Evolutionary conservation across 108 stramenopile species (phyloP).

Genomic region (Hondaea fermentalgiana): DNA sequence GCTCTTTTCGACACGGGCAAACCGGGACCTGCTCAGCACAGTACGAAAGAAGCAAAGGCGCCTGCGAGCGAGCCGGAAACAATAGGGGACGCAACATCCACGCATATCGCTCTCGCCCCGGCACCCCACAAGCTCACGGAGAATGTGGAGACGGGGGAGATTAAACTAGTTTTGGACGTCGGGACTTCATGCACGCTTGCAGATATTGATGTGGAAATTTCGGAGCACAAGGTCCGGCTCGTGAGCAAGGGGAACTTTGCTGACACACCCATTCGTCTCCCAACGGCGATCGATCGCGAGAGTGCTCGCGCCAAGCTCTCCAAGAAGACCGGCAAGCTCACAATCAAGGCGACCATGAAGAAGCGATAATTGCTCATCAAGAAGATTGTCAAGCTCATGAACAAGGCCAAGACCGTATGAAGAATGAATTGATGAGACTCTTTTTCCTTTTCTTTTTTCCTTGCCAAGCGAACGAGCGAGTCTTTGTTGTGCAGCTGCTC

Average conservation of each 20-base stretch:
- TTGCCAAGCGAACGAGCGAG: not conserved
- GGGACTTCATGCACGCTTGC: not conserved
- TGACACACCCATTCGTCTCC: not conserved
- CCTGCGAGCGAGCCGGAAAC: not conserved
- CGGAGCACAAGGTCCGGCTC: not conserved
- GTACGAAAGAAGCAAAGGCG: no score
- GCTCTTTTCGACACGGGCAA: not conserved
- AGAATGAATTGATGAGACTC: not conserved
- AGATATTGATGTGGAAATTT: not conserved
- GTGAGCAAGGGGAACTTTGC: not conserved
- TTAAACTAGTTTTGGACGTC: not conserved
- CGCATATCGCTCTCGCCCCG: not conserved
- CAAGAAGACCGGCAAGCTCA: slow-evolving; percentile 15
- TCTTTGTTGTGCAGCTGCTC: not conserved
- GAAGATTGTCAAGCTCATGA: no score
- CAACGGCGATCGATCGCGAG: not conserved
- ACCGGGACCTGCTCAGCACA: no score
- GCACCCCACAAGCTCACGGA: not conserved
- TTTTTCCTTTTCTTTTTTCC: not conserved
- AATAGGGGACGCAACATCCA: not conserved
- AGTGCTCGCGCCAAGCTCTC: not conserved
- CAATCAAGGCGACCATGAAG: not conserved
- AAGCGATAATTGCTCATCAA: not conserved
- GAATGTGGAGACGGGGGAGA: not conserved
- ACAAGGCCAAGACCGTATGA: not conserved